phyloP scores from a whole-genome alignment of 768 basidiomycete species.

The Hemileccinum impolitum region DNA sequence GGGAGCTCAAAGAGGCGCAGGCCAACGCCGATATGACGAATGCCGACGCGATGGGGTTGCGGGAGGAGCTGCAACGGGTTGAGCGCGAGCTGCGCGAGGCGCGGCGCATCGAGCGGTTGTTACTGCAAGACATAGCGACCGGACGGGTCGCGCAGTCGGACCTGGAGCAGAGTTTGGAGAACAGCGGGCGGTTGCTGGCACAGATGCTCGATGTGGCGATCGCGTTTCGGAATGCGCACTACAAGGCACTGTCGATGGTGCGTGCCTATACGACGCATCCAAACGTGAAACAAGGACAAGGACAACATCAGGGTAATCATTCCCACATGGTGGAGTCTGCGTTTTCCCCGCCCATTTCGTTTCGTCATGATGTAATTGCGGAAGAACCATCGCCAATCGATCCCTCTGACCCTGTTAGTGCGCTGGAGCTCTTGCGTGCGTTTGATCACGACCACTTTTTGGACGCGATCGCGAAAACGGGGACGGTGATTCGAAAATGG shows the following conservation, averaged over 20 bases:
- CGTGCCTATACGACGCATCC: constrained; percentile 57
- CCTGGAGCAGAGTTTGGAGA: constrained; percentile 64
- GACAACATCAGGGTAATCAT: constrained; percentile 15
- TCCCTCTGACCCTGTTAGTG: constrained; percentile 67
- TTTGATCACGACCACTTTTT: constrained; percentile 86
- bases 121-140: constrained; percentile 72
- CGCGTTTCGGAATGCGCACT: constrained; percentile 72
- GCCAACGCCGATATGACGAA: constrained; percentile 61
- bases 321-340: constrained; percentile 45
- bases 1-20: constrained; percentile 60
- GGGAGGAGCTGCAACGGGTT: constrained; percentile 70
- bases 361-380: constrained; percentile 48
- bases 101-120: constrained; percentile 59
- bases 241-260: constrained; percentile 62
- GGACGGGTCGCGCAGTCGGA: constrained; percentile 65
- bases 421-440: constrained; percentile 63
- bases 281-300: constrained; percentile 43
- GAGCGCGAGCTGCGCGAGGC: constrained; percentile 70
- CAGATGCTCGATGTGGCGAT: constrained; percentile 81
- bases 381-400: constrained; percentile 74
- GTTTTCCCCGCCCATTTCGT: constrained; percentile 43
- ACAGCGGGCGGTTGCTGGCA: constrained; percentile 65
- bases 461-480: constrained; percentile 76
- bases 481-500: constrained; percentile 92
- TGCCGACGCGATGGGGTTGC: constrained; percentile 63